These are phyloP conservation scores for Backusella circina DNA, from an alignment of 192 early-diverging fungal species.

Conservation along the genomic window DNA sequence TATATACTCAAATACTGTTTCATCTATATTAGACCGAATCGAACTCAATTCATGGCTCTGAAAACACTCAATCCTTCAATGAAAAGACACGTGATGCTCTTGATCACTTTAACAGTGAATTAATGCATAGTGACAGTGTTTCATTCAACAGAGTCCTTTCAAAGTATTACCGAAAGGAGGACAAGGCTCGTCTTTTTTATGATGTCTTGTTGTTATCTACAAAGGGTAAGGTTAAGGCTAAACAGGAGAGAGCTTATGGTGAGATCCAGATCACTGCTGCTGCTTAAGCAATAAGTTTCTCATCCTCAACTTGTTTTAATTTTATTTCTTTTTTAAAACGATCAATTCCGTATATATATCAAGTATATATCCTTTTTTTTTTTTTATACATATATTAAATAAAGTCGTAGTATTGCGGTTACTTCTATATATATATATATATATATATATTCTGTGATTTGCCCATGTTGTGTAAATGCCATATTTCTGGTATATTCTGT, in stretches of 20 bases:
- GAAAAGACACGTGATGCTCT: background rate
- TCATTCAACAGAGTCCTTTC: conserved; percentile 9
- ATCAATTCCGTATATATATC: background rate
- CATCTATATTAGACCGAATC: background rate
- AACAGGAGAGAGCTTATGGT: conserved; percentile 78
- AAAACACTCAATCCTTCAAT: background rate
- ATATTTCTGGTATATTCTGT: no score
- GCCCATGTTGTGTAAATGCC: no score
- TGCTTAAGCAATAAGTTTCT: background rate
- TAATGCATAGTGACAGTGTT: background rate
- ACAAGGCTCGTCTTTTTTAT: conserved; percentile 86
- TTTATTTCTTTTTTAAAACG: background rate
- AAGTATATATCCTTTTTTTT: background rate
- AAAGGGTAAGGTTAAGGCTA: conserved; percentile 76
- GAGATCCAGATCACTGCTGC: conserved; percentile 69
- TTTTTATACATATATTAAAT: no score
- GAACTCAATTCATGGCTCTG: background rate
- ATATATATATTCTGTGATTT: no score
- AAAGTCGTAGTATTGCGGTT: background rate
- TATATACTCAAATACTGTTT: no score
- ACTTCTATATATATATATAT: no score
- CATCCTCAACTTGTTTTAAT: background rate
- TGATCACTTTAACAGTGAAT: background rate
- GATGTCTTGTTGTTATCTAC: conserved; percentile 90
- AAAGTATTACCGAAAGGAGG: conserved; percentile 51